These are phyloP conservation scores for Aspergillus steynii DNA, from an alignment of 495 filamentous ascomycete genomes.

Conservation along the genomic window DNA sequence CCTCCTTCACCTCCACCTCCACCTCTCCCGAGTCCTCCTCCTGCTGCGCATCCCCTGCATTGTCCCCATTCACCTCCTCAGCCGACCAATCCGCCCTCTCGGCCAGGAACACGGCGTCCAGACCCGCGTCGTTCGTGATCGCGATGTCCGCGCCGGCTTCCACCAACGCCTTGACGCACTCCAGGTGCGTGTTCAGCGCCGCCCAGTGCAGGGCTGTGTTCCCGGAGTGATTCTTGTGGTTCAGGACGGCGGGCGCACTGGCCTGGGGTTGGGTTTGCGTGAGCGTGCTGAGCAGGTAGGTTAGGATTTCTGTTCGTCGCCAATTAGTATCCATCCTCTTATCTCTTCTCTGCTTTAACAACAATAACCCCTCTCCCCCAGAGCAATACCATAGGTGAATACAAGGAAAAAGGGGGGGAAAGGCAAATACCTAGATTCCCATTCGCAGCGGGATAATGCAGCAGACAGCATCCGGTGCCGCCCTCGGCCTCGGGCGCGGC, in stretches of 20 bases:
- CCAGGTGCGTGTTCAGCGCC: slow-evolving; percentile 80
- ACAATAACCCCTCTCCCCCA: not conserved
- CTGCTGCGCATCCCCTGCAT: slow-evolving; percentile 20
- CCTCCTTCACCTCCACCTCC: slow-evolving; percentile 17
- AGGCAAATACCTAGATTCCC: slow-evolving; percentile 67
- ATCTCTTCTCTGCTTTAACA: not conserved
- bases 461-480: slow-evolving; percentile 48
- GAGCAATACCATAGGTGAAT: slow-evolving; percentile 6
- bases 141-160: slow-evolving; percentile 72
- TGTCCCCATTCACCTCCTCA: slow-evolving; percentile 24
- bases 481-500: slow-evolving; percentile 65
- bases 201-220: slow-evolving; percentile 95
- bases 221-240: slow-evolving; percentile 71
- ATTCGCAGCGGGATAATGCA: slow-evolving; percentile 92
- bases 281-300: slow-evolving; percentile 47
- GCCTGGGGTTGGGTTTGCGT: slow-evolving; percentile 18
- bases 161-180: slow-evolving; percentile 72
- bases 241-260: slow-evolving; percentile 46
- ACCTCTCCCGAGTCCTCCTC: slow-evolving; percentile 32
- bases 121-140: slow-evolving; percentile 75
- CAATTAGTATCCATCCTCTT: slow-evolving; percentile 11
- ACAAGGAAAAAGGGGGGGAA: not conserved
- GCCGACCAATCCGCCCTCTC: slow-evolving; percentile 58
- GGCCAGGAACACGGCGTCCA: slow-evolving; percentile 83
- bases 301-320: slow-evolving; percentile 46